Evolutionary conservation across 257 asterid species (phyloP).

Genomic region (Nicotiana paniculata): DNA sequence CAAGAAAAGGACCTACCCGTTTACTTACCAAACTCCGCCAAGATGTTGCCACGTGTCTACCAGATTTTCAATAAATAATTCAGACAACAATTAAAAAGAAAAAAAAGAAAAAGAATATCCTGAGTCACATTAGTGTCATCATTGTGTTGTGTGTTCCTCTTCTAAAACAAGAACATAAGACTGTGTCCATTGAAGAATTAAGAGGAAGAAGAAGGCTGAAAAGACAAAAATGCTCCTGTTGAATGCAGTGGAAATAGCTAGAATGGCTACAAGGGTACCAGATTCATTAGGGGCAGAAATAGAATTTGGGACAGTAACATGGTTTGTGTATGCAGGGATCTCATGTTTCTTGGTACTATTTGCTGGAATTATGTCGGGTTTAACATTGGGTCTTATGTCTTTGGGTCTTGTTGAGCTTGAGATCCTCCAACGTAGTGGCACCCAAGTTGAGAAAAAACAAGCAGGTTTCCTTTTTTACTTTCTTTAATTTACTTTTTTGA

Average conservation of each 20-base stretch:
- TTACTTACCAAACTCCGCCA: not conserved
- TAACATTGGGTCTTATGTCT: constrained; percentile 89
- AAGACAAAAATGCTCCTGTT: constrained; percentile 40
- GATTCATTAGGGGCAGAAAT: constrained; percentile 54
- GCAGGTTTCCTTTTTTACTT: constrained; percentile 35
- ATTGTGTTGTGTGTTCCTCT: not conserved
- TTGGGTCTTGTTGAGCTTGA: constrained; percentile 90
- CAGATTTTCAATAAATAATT: not conserved
- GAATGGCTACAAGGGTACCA: constrained; percentile 35
- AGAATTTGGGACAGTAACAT: constrained; percentile 66
- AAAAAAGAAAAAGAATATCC: not conserved
- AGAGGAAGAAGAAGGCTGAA: not conserved
- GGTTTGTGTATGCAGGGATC: constrained; percentile 73
- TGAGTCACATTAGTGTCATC: not conserved
- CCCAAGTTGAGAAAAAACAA: constrained; percentile 72
- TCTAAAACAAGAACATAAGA: not conserved
- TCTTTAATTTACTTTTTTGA: not conserved
- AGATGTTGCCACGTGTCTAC: not conserved
- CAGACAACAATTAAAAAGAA: not conserved
- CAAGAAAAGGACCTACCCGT: not conserved
- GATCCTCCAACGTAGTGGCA: constrained; percentile 89
- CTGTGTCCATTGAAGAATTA: not conserved
- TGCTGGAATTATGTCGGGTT: constrained; percentile 94
- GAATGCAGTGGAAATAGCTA: constrained; percentile 47
- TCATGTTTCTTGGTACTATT: constrained; percentile 73